Conservation (phyloP, 345 rosid species). For the Psidium guajava region DNA sequence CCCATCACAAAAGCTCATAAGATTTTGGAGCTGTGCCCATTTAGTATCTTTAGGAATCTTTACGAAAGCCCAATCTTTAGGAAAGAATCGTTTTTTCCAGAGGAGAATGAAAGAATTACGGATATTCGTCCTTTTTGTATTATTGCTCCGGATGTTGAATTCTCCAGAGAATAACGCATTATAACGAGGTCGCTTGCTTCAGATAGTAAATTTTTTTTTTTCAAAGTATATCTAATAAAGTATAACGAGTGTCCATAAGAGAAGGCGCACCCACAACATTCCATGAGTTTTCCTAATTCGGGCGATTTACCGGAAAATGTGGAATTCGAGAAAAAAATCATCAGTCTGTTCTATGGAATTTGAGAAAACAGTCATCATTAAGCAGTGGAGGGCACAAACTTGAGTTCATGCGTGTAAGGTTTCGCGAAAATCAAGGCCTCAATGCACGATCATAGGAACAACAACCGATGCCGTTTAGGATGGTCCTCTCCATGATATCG, state of each 20-base stretch:
- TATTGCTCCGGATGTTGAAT: neutral
- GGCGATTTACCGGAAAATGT: neutral
- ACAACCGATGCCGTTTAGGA: neutral
- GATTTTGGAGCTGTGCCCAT: neutral
- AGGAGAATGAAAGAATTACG: neutral
- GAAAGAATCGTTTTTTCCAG: neutral
- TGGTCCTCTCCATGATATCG: neutral
- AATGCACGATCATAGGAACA: neutral
- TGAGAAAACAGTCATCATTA: neutral
- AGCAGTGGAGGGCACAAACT: neutral
- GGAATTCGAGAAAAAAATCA: neutral
- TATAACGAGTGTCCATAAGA: neutral
- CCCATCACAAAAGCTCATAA: neutral
- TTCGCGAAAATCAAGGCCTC: neutral
- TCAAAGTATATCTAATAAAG: neutral
- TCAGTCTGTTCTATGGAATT: neutral
- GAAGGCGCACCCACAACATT: neutral
- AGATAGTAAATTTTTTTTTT: neutral
- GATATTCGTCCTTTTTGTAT: neutral
- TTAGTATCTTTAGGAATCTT: neutral
- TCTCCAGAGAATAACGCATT: neutral
- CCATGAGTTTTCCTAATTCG: neutral
- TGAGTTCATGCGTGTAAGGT: neutral
- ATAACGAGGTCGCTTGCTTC: neutral
- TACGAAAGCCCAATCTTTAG: neutral